Conservation (phyloP, 2,329 filamentous ascomycete genomes). For the Ophiosphaerella korrae region DNA sequence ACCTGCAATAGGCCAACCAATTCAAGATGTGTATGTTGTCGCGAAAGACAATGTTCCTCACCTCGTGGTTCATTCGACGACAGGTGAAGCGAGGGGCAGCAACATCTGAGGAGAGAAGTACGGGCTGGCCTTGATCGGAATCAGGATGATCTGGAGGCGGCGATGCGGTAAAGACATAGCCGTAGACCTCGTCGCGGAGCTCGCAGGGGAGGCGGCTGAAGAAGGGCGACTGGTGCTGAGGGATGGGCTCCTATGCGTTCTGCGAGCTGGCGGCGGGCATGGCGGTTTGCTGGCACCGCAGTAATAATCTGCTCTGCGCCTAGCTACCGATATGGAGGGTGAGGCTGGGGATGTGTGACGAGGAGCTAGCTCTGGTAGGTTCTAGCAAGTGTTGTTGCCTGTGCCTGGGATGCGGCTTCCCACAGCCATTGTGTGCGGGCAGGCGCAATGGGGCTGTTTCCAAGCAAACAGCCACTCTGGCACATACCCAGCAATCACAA, state of each 20-base stretch:
- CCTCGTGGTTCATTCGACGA: slow-evolving; percentile 13
- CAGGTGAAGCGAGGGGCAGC: slow-evolving; percentile 15
- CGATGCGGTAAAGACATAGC: slow-evolving; percentile 10
- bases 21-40: slow-evolving; percentile 17
- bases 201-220: slow-evolving; percentile 12
- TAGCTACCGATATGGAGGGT: too few relatives aligned
- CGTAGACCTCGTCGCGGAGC: slow-evolving; percentile 18
- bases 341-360: too few relatives aligned
- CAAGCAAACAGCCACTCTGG: neutral
- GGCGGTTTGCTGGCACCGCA: too few relatives aligned
- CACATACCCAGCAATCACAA: slow-evolving; percentile 3
- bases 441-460: too few relatives aligned
- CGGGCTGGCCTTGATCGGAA: neutral
- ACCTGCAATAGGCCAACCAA: neutral
- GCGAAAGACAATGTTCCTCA: slow-evolving; percentile 13
- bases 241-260: neutral
- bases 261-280: too few relatives aligned
- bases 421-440: neutral
- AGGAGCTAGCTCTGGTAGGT: too few relatives aligned
- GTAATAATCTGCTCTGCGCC: too few relatives aligned
- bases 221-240: slow-evolving; percentile 4
- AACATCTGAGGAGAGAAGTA: neutral
- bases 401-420: neutral
- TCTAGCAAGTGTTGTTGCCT: too few relatives aligned
- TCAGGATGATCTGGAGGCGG: neutral